These are phyloP conservation scores for Baorangia bicolor DNA, from an alignment of 768 basidiomycete genomes.

Conservation along the genomic window DNA sequence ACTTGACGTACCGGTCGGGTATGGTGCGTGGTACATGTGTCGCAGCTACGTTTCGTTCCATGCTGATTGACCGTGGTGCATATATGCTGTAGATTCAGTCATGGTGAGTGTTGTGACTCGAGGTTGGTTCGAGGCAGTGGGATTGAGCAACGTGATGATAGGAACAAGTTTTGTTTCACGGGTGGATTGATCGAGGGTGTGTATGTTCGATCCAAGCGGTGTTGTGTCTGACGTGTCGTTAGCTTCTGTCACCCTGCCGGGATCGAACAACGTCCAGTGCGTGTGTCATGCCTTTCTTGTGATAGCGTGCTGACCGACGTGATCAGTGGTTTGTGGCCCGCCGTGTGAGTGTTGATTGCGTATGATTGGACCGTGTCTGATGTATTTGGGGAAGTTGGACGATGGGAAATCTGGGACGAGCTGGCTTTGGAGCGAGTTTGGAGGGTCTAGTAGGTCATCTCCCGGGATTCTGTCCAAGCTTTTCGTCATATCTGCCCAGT, in stretches of 20 bases:
- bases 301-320: slow-evolving; percentile 3
- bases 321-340: slow-evolving; percentile 48
- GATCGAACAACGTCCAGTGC: slow-evolving; percentile 38
- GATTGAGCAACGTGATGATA: slow-evolving; percentile 10
- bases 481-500: slow-evolving; percentile 29
- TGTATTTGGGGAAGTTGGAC: slow-evolving; percentile 39
- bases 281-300: slow-evolving; percentile 1
- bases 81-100: slow-evolving; percentile 26
- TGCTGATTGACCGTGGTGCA: slow-evolving; percentile 26
- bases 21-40: slow-evolving; percentile 26
- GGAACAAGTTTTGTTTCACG: slow-evolving; percentile 80
- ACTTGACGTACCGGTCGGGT: slow-evolving; percentile 46
- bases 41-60: slow-evolving; percentile 1
- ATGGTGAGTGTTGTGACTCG: slow-evolving; percentile 18
- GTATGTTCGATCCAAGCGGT: not conserved
- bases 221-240: slow-evolving; percentile 10
- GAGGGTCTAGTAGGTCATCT: slow-evolving; percentile 59
- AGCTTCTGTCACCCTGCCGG: slow-evolving; percentile 42
- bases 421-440: slow-evolving; percentile 54
- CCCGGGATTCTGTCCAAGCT: not conserved
- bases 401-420: slow-evolving; percentile 52
- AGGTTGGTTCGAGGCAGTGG: not conserved
- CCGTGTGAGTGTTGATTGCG: slow-evolving; percentile 32
- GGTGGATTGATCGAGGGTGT: slow-evolving; percentile 64
- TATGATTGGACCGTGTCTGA: slow-evolving; percentile 7